Percentiles rank a stretch among this genome's conserved stretches.
These are phyloP conservation scores for Zygosaccharomyces rouxii DNA, from an alignment of 805 yeast species.

Conservation along the genomic window DNA sequence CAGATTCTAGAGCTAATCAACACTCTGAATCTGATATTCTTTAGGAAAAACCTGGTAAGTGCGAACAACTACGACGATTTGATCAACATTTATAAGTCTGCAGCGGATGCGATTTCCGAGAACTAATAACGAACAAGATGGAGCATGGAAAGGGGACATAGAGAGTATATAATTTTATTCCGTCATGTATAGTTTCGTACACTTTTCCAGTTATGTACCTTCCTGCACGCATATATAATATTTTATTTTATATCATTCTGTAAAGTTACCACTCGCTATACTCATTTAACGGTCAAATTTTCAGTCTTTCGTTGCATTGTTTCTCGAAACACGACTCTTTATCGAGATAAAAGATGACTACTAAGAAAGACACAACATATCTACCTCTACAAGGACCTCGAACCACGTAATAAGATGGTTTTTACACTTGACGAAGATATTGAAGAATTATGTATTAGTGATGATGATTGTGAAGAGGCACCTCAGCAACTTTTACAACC, in stretches of 20 bases:
- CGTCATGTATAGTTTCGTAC: conserved; percentile 1
- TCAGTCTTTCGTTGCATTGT: background rate
- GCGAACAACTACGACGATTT: conserved; percentile 36
- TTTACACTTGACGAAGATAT: conserved; percentile 18
- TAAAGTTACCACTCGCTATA: background rate
- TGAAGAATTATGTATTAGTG: conserved; percentile 13
- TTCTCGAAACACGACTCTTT: background rate
- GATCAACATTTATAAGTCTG: conserved; percentile 28
- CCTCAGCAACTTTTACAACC: conserved; percentile 3
- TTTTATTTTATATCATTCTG: background rate
- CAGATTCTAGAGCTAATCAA: conserved; percentile 62
- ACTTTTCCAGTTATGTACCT: background rate
- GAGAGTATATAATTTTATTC: background rate
- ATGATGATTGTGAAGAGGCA: conserved; percentile 5
- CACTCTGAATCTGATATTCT: conserved; percentile 41
- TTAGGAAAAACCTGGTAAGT: conserved; percentile 40
- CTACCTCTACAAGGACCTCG: background rate
- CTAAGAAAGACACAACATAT: background rate
- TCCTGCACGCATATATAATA: background rate
- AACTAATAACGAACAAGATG: background rate
- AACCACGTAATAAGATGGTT: conserved; percentile 4
- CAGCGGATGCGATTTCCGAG: conserved; percentile 14
- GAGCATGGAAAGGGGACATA: background rate
- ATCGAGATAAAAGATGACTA: background rate
- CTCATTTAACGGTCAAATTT: background rate